phyloP scores from a whole-genome alignment of 164 flowering plant genomes.

The Buxus sempervirens region DNA sequence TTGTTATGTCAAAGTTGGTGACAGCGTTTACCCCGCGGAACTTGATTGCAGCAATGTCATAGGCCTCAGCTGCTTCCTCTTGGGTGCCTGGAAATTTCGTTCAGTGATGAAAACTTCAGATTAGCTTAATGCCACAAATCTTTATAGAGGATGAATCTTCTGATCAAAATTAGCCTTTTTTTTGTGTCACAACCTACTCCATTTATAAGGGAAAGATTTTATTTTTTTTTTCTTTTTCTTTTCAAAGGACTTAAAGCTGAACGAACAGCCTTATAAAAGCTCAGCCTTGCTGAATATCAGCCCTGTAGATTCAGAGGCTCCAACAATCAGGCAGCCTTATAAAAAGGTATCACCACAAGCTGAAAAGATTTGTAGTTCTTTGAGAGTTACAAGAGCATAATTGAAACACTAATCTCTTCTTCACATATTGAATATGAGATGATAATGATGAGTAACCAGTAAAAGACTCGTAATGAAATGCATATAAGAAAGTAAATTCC shows the following conservation, averaged over 20 bases:
- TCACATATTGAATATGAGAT: not conserved
- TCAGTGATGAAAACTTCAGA: not conserved
- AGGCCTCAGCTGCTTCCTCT: conserved; percentile 80
- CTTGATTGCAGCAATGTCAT: conserved; percentile 71
- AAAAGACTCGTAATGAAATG: not conserved
- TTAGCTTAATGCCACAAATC: not conserved
- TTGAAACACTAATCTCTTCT: not conserved
- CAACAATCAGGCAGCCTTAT: conserved; percentile 21
- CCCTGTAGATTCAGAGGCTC: conserved; percentile 4
- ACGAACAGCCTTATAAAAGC: conserved; percentile 16
- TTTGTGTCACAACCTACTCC: too few relatives aligned
- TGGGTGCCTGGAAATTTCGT: conserved; percentile 49
- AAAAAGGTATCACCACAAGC: conserved; percentile 24
- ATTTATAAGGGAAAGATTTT: not conserved
- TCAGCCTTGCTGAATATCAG: conserved; percentile 17
- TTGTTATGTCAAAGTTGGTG: conserved; percentile 61
- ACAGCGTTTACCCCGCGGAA: conserved; percentile 67
- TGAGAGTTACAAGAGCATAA: not conserved
- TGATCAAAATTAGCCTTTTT: not conserved
- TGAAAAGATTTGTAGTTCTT: conserved; percentile 12
- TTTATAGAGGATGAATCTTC: not conserved
- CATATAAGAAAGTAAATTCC: not conserved
- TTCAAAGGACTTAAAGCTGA: too few relatives aligned
- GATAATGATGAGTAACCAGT: not conserved
- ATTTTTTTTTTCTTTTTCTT: not conserved